phyloP scores from a whole-genome alignment of 306 rosid genomes.

The Cucurbita pepo region DNA sequence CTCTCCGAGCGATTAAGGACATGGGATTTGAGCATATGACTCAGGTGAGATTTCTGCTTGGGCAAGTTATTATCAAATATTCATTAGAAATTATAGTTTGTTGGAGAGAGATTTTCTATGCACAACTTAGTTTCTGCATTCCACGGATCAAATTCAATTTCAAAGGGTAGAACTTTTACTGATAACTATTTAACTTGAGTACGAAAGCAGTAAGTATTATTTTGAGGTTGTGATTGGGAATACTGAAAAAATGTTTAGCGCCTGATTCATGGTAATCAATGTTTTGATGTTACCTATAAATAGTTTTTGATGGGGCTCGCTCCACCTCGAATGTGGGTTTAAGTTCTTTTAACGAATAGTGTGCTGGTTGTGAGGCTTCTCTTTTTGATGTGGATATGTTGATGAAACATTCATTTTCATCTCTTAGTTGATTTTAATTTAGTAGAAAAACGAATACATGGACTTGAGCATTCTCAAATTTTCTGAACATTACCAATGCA shows the following conservation, averaged over 20 bases:
- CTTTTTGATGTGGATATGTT: background rate
- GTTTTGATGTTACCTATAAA: background rate
- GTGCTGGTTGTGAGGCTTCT: background rate
- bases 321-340: background rate
- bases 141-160: background rate
- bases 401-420: background rate
- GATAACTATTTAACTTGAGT: background rate
- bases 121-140: background rate
- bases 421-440: background rate
- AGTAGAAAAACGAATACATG: background rate
- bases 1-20: slow-evolving; percentile 39
- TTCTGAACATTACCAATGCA: slow-evolving; percentile 17
- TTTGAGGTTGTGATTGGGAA: background rate
- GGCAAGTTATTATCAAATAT: background rate
- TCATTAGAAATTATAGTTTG: background rate
- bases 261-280: background rate
- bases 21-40: slow-evolving; percentile 54
- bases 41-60: slow-evolving; percentile 25
- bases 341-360: background rate
- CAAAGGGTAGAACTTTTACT: no score
- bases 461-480: background rate
- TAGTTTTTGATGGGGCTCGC: background rate
- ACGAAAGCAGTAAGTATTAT: background rate
- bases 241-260: background rate
- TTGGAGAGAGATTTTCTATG: no score